phyloP scores from a whole-genome alignment of 1,139 yeast genomes.

The Yamadazyma triangularis region DNA sequence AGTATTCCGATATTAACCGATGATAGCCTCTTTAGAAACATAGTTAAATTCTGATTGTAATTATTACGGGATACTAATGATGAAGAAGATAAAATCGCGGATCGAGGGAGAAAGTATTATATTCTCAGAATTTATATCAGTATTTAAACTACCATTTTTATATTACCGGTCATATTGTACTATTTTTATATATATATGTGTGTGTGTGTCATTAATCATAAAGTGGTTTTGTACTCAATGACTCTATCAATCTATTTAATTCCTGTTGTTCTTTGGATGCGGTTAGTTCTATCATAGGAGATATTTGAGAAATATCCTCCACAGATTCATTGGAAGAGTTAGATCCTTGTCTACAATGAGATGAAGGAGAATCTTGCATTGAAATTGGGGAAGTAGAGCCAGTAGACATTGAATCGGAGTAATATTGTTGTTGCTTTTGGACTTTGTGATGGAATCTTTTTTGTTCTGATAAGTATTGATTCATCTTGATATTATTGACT shows the following conservation, averaged over 20 bases:
- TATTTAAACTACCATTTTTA: too few species aligned
- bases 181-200: not conserved
- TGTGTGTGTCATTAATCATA: constrained; percentile 5
- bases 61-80: too few species aligned
- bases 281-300: constrained; percentile 37
- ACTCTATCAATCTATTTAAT: constrained; percentile 29
- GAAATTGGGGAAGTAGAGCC: constrained; percentile 8
- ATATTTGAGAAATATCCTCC: constrained; percentile 4
- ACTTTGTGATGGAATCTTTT: not conserved
- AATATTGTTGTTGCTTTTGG: constrained; percentile 7
- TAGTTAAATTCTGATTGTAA: too few species aligned
- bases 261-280: constrained; percentile 40
- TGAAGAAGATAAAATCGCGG: too few species aligned
- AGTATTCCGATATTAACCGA: not conserved
- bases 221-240: constrained; percentile 10
- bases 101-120: too few species aligned
- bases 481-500: constrained; percentile 37
- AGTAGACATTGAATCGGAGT: constrained; percentile 5
- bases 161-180: too few species aligned
- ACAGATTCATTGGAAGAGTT: constrained; percentile 9
- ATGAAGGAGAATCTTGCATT: constrained; percentile 6
- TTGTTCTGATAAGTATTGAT: constrained; percentile 27
- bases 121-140: too few species aligned
- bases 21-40: too few species aligned
- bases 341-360: constrained; percentile 28